Conservation (phyloP, 495 filamentous ascomycete genomes). For the Penicillium samsonianum region DNA sequence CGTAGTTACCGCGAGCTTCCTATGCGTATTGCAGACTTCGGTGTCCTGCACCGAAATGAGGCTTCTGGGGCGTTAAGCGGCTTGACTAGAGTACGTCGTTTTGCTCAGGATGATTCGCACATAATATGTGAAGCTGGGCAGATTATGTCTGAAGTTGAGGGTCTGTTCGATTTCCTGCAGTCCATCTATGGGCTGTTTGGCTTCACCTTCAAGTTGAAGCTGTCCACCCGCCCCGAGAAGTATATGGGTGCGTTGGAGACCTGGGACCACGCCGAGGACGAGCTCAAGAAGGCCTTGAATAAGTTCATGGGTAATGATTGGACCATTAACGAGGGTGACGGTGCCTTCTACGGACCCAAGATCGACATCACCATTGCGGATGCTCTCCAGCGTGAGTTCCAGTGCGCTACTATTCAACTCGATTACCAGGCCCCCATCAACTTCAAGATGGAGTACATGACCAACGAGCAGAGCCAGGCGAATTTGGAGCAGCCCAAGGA, state of each 20-base stretch:
- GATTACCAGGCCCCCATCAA: slow-evolving; percentile 90
- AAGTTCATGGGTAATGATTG: slow-evolving; percentile 78
- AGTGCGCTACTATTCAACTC: slow-evolving; percentile 96
- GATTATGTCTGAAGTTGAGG: slow-evolving; percentile 80
- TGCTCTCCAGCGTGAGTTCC: slow-evolving; percentile 72
- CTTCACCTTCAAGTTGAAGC: slow-evolving; percentile 93
- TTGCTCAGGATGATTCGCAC: slow-evolving; percentile 94
- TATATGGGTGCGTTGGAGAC: slow-evolving; percentile 82
- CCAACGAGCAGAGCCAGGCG: slow-evolving; percentile 54
- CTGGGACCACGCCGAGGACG: slow-evolving; percentile 83
- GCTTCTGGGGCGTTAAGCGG: slow-evolving; percentile 89
- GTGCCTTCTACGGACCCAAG: slow-evolving; percentile 96
- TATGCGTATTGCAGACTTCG: slow-evolving; percentile 90
- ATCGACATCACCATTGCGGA: slow-evolving; percentile 92
- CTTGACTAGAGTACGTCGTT: slow-evolving; percentile 85
- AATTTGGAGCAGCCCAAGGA: slow-evolving; percentile 14
- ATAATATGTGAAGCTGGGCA: slow-evolving; percentile 76
- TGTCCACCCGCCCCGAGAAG: slow-evolving; percentile 93
- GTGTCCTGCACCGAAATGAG: slow-evolving; percentile 92
- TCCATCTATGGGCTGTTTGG: slow-evolving; percentile 86
- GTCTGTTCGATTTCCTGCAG: slow-evolving; percentile 83
- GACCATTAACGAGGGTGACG: slow-evolving; percentile 89
- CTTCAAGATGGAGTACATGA: slow-evolving; percentile 83
- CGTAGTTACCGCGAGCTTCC: slow-evolving; percentile 87
- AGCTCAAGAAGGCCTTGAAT: slow-evolving; percentile 73